Evolutionary conservation across 345 rosid genomes (phyloP), one percentile per base, ranked within the genome.

Genomic region (Cardiospermum halicacabum): DNA sequence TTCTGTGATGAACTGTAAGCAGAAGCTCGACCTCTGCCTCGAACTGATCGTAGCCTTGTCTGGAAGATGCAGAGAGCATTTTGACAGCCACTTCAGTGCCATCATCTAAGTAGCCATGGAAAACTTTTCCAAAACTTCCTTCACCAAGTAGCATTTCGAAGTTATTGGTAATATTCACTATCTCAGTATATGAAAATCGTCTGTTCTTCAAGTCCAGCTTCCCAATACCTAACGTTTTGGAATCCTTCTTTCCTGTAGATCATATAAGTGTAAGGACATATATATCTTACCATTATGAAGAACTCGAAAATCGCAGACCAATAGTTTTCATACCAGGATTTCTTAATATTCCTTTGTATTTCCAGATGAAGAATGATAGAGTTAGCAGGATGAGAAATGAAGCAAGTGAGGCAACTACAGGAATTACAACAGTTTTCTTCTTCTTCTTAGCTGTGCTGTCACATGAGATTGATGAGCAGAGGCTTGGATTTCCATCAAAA

Each of bases 91-190:
- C 92, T 62, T 62, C 57, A 7, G 45, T 62, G n/a, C 7, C 31
- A 49, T 62, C 57, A 32, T 49, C 66, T 42, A 62, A 31, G 67
- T 50, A 34, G 57, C 79, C 82, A 53, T 53, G 67, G 63, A 68
- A 74, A 47, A 82, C 83, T 28, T 49, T 72, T 18, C 82, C 77
- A 45, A 78, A 76, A 7, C 80, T 78, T 27, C 81, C 81, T 58
- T 74, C 61, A 25, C 82, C 84, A 16, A 76, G 72, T 15, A 62
- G 19, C 18, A 7, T 72, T n/a, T 18, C 26, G 18, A 82, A 82
- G 66, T 79, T 71, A 27, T 72, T 36, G 5, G 86, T 82, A 2
- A 82, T 72, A 2, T 8, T 68, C 7, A 49, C 24, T 3, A 82
- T 47, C 49, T 79, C 76, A 1, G 62, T 19, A 9, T 21, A 72